phyloP scores from a whole-genome alignment of 352 stramenopile genomes.

The Globisporangium paddicum region DNA sequence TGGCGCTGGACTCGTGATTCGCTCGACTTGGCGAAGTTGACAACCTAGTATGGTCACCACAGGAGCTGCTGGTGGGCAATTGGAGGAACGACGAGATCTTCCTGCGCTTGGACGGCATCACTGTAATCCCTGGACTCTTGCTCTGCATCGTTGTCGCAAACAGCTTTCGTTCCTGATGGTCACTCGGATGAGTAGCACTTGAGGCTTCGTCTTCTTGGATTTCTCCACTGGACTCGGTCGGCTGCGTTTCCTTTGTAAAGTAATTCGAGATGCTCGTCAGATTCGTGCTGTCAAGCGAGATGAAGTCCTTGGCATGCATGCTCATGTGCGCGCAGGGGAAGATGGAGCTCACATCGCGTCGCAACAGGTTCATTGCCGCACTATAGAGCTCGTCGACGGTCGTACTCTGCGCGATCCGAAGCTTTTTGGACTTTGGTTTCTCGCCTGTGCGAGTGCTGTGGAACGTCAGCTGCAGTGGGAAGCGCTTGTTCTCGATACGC shows the following conservation, averaged over 20 bases:
- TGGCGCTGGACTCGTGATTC: too few relatives aligned
- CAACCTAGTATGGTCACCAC: neutral
- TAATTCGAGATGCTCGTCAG: slow-evolving; percentile 64
- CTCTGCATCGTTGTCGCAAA: slow-evolving; percentile 16
- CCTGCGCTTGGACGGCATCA: slow-evolving; percentile 31
- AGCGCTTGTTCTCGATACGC: slow-evolving; percentile 68
- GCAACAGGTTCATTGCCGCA: slow-evolving; percentile 45
- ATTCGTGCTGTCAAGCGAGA: slow-evolving; percentile 32
- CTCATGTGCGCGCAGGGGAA: slow-evolving; percentile 55
- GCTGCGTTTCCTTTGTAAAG: slow-evolving; percentile 37
- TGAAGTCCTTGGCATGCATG: slow-evolving; percentile 72
- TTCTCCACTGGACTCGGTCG: neutral
- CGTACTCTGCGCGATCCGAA: slow-evolving; percentile 55
- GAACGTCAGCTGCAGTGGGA: slow-evolving; percentile 57
- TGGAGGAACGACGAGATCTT: slow-evolving; percentile 67
- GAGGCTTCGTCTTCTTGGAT: slow-evolving; percentile 4
- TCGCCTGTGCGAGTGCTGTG: slow-evolving; percentile 44
- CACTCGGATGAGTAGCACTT: slow-evolving; percentile 13
- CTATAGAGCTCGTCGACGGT: slow-evolving; percentile 49
- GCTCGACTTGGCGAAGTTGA: neutral
- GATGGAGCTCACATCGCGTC: slow-evolving; percentile 41
- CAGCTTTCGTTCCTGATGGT: slow-evolving; percentile 18
- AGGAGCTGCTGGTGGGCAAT: neutral
- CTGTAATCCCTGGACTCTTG: slow-evolving; percentile 1
- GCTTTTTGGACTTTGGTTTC: slow-evolving; percentile 43